Conservation (phyloP, 495 filamentous ascomycete species). For the Darksidea phi region DNA sequence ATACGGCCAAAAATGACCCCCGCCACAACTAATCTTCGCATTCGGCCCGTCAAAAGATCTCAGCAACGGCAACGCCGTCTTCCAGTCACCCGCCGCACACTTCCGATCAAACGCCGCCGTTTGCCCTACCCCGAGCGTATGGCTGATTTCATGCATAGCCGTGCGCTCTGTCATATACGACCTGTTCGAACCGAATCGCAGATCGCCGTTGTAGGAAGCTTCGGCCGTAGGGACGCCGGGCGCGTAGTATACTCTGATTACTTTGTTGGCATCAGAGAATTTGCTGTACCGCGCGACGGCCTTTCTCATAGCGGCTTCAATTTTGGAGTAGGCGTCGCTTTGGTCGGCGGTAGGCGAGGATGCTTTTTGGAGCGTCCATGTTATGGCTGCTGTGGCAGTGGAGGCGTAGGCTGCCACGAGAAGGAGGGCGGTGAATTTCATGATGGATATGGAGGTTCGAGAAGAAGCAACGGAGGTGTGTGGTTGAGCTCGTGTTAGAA, state of each 20-base stretch:
- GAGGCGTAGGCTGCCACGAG: neutral
- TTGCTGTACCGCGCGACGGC: conserved; percentile 9
- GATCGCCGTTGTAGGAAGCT: conserved; percentile 27
- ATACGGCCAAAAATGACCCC: conserved; percentile 29
- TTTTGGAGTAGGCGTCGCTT: conserved; percentile 21
- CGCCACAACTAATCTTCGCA: conserved; percentile 29
- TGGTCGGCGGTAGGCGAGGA: conserved; percentile 18
- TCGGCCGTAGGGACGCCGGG: conserved; percentile 25
- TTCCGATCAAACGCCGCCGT: conserved; percentile 24
- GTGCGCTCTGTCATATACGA: conserved; percentile 29
- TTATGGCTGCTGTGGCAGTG: neutral
- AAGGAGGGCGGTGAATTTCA: neutral
- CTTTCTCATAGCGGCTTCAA: conserved; percentile 21
- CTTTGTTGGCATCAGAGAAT: neutral
- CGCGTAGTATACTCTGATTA: conserved; percentile 23
- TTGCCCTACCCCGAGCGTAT: conserved; percentile 24
- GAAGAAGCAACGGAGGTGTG: too few relatives aligned
- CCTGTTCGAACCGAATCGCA: conserved; percentile 22
- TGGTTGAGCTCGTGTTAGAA: too few relatives aligned
- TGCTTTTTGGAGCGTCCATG: conserved; percentile 20
- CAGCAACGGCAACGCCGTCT: conserved; percentile 24
- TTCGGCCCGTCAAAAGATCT: conserved; percentile 13
- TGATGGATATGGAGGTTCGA: neutral
- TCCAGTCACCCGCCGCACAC: conserved; percentile 20
- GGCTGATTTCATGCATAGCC: conserved; percentile 27